Percentiles rank a stretch among this genome's conserved stretches.
Conservation (phyloP, 1,284 basidiomycete genomes). For the Puccinia coronata region DNA sequence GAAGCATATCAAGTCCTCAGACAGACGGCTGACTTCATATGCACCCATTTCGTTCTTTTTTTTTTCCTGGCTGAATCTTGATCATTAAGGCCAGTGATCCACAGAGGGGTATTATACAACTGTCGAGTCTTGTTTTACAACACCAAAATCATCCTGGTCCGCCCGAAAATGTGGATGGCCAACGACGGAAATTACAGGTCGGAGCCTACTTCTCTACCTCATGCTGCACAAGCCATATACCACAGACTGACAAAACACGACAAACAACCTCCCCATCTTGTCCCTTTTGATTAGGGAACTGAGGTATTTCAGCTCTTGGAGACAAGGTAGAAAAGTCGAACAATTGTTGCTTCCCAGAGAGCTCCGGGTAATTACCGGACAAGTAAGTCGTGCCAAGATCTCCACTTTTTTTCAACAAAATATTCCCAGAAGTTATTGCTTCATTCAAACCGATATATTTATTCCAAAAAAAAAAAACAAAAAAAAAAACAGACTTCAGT, state of each 20-base stretch:
- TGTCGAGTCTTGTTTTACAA: constrained; percentile 48
- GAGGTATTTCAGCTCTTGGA: constrained; percentile 47
- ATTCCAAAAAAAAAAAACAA: not conserved
- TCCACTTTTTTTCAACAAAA: too few relatives aligned
- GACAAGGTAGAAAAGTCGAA: constrained; percentile 36
- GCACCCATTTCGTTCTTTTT: not conserved
- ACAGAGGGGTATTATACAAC: constrained; percentile 41
- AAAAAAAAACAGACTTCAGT: constrained; percentile 39
- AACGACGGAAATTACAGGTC: constrained; percentile 50
- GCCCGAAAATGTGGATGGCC: constrained; percentile 49
- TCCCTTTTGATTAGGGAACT: constrained; percentile 31
- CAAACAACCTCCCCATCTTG: not conserved
- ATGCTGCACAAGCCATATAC: not conserved
- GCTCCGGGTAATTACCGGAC: constrained; percentile 22
- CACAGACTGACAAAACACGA: not conserved
- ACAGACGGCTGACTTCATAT: not conserved
- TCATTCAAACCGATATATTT: not conserved
- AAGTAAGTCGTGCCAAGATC: constrained; percentile 8
- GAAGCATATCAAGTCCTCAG: not conserved
- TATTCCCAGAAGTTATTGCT: not conserved
- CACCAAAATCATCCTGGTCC: constrained; percentile 38
- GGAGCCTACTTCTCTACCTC: not conserved
- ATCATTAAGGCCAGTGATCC: constrained; percentile 46
- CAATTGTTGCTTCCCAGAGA: constrained; percentile 28
- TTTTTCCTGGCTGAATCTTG: too few relatives aligned